Evolutionary conservation across 768 basidiomycete genomes (phyloP), one percentile per base, ranked within the genome.

Genomic region (Lactifluus piperatus): DNA sequence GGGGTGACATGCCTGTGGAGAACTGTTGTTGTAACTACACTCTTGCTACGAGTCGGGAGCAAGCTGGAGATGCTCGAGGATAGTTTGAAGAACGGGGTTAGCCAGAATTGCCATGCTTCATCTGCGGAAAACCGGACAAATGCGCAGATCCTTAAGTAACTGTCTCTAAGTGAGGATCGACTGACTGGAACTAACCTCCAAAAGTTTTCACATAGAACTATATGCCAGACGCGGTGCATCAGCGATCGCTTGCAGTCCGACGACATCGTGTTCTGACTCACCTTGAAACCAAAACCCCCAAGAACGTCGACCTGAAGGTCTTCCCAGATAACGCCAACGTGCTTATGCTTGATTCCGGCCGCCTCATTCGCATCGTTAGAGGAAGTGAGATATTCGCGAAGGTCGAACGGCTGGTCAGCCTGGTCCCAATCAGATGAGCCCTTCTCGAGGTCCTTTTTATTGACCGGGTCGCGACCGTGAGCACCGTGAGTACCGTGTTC

Each of bases 241-340:
- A 55, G 49, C 8, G 27, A 34, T 18, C 9, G 4, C 45, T 18
- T 22, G 10, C 24, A 5, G 39, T 9, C 5, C 65, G 37, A 49
- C 41, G 30, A 43, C 18, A n/a, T n/a, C 26, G 13, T 24, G 37
- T 37, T 18, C 14, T 5, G 7, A 60, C 75, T 22, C 46, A 80
- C 86, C 75, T 87, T 89, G 69, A 73, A 76, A 68, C 80, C 75
- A n/a, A 72, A 67, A 8, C 80, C 81, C 11, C 86, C 87, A 2
- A 77, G 57, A 18, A 83, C 85, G 7, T 82, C 74, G 16, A 89
- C 88, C 57, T 82, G 74, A 0, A 91, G 72, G 62, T 84, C 76
- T 48, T 86, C 79, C 88, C 88, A 90, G 29, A 81, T 80, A 20
- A 90, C 82, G 29, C 86, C 86, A 18, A 90, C 86, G 60, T 87